A percentile compares a stretch with the other conserved stretches of the same genome.
Evolutionary conservation across 1,284 basidiomycete species (phyloP).

Genomic region (Cutaneotrichosporon cutaneum): DNA sequence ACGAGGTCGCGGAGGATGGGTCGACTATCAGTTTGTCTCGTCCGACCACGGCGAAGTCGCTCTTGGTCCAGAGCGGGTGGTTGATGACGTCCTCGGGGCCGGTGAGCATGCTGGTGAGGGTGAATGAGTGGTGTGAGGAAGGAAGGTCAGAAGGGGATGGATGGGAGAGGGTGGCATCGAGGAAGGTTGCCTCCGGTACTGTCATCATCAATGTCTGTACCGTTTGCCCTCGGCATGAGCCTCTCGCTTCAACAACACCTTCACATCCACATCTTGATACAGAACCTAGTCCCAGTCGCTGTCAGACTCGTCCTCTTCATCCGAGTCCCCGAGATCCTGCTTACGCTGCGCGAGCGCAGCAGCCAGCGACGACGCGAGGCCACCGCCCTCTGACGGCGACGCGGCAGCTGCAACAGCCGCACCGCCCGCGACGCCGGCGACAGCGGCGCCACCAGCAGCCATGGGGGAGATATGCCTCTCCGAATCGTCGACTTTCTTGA

Average conservation of each 20-base stretch:
- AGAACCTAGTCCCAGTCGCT: constrained; percentile 74
- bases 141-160: no score
- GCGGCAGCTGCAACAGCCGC: constrained; percentile 35
- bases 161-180: no score
- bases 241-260: neutral
- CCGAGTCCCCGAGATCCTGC: constrained; percentile 83
- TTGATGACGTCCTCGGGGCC: no score
- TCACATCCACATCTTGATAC: neutral
- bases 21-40: no score
- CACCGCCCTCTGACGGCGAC: constrained; percentile 41
- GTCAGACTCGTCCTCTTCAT: constrained; percentile 86
- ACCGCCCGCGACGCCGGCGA: constrained; percentile 54
- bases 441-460: constrained; percentile 56
- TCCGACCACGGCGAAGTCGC: no score
- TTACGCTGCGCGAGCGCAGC: constrained; percentile 72
- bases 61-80: no score
- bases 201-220: no score
- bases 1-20: no score
- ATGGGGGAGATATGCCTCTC: constrained; percentile 50
- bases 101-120: no score
- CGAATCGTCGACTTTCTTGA: constrained; percentile 62
- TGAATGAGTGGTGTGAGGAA: no score
- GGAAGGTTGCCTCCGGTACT: no score
- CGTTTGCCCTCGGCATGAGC: no score
- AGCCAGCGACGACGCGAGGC: constrained; percentile 66